Evolutionary conservation across 208 protist species (phyloP), one percentile per base, ranked within the genome.

Genomic region (Angomonas deanei): DNA sequence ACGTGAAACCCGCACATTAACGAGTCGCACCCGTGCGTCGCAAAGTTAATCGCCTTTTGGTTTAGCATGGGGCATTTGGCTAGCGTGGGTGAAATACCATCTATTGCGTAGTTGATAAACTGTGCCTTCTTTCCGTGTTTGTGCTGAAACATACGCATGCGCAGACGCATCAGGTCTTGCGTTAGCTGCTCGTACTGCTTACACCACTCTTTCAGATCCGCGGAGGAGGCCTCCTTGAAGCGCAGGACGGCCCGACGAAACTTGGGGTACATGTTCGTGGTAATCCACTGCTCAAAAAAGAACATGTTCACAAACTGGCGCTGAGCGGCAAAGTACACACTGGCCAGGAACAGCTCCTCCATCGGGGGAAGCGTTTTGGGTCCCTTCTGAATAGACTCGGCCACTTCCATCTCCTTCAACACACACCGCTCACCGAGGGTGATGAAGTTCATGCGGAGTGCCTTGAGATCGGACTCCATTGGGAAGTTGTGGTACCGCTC

Each of bases 401-500:
- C 88, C 63, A 94, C 80, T 68, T 94, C 88, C 78, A 92, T 90
- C 70, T 94, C 88, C 68, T 94, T 94, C 62, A 92, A 52, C 38
- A 88, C 78, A 54, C 73, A 76, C 23, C 85, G 80, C 70, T 94
- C 88, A 53, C 76, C 82, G 23, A 94, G 68, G 3, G 84, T 85
- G 62, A 94, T 91, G 68, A 91, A 94, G 63, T 92, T 94, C 84
- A 92, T 90, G 56, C 88, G 88, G 57, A 90, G 61, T 28, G 74
- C 70, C 64, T 85, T 88, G 1, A 94, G 71, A 64, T 94, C 88
- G 30, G 74, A 54, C 59, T 92, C 83, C 73, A 91, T 81, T 0
- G 88, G 85, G 50, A 94, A 94, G 64, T 88, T 94, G 69, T 94
- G 88, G 68, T 94, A 94, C 36, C 88, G 88, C 73, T 94, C 83